Evolutionary conservation across 2,329 filamentous ascomycete genomes (phyloP), one percentile per base, ranked within the genome.

Genomic region (Fusarium cicatricum): DNA sequence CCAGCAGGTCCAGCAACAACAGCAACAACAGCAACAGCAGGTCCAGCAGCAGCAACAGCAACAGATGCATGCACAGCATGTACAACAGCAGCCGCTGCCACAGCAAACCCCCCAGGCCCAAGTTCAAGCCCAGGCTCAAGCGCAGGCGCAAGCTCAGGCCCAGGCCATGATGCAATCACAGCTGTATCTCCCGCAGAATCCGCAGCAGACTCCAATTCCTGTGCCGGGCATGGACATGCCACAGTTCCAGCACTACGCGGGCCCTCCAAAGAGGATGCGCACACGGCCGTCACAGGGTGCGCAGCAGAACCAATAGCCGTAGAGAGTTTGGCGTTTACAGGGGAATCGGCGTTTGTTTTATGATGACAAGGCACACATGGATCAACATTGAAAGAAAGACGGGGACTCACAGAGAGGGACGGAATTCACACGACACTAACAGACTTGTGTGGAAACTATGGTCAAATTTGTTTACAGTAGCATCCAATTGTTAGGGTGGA

Each of bases 191-290:
- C 62, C 62, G 2, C 63, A 68, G 11, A 64, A 64, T 38, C 53
- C 68, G 8, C 59, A 62, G 8, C 62, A 68, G 34, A 61, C 63
- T 9, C 60, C 67, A 10, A 64, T 73, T 14, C 62, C 72, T 1
- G 63, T 73, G 17, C 67, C 69, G 5, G 64, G 62, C 9, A 65
- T 71, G 49, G 64, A 64, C 9, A 67, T 72, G 60, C 62, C 62
- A 3, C 62, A 67, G 28, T 74, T 70, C 26, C 69, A 67, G 42
- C 66, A 67, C 32, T 75, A 71, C 36, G 58, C 62, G 5, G 66
- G 66, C 3, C 66, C 68, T n/a, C 53, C 65, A 7, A 73, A 71
- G 57, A 66, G 71, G 34, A 68, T 69, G 37, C 73, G 70, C 11
- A 66, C 68, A 10, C 57, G 65, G 19, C 57, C 65, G 38, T 67